Evolutionary conservation across 257 asterid genomes (phyloP).

Genomic region (Solanum sparsipilum): DNA sequence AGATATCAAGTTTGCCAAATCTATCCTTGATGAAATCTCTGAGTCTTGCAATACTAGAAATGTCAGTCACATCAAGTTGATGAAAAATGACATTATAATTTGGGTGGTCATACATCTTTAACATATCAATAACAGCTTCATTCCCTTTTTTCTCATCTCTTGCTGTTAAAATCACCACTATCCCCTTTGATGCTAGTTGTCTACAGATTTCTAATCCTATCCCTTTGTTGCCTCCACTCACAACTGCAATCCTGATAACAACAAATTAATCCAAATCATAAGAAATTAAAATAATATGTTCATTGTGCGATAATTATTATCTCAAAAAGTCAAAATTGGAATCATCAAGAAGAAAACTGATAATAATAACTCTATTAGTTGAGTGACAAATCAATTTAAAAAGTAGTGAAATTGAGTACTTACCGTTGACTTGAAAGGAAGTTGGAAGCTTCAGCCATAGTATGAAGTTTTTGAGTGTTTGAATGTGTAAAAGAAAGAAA

Average conservation of each 20-base stretch:
- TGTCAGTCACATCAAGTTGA: no score
- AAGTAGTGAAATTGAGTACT: neutral
- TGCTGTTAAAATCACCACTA: no score
- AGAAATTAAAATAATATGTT: neutral
- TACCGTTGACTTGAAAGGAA: neutral
- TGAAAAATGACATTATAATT: no score
- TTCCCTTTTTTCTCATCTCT: no score
- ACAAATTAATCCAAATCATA: neutral
- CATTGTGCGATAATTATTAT: no score
- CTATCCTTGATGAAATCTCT: no score
- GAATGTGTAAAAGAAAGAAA: neutral
- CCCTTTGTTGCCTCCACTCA: constrained; percentile 42
- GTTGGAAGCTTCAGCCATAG: neutral
- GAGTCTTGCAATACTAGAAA: no score
- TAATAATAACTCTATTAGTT: neutral
- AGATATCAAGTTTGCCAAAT: no score
- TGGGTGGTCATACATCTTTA: no score
- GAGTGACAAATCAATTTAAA: neutral
- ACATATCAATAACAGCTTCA: no score
- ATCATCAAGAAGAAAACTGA: no score
- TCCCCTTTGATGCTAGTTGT: neutral
- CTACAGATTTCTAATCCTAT: neutral
- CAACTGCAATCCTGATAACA: constrained; percentile 31
- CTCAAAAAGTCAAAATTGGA: neutral
- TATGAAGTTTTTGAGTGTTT: neutral